These are phyloP conservation scores for Chondrostereum purpureum DNA, from an alignment of 1,284 basidiomycete species.

Conservation along the genomic window DNA sequence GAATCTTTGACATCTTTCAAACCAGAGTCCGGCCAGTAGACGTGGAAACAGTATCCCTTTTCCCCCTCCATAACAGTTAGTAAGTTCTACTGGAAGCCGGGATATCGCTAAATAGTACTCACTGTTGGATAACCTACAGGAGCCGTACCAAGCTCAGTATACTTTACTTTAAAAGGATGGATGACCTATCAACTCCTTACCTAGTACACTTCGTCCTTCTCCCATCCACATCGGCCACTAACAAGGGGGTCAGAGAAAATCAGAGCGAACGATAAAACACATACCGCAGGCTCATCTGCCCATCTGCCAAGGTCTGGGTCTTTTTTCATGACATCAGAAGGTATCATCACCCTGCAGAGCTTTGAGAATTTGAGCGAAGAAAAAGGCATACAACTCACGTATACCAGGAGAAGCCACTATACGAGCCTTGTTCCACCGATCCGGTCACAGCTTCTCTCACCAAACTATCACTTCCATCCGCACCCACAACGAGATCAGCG, in stretches of 20 bases:
- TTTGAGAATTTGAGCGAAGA: constrained; percentile 1
- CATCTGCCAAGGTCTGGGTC: constrained; percentile 29
- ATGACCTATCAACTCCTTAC: constrained; percentile 17
- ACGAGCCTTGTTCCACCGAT: constrained; percentile 11
- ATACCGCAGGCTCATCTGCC: constrained; percentile 19
- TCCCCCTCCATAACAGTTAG: too few relatives aligned
- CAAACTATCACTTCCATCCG: constrained; percentile 31
- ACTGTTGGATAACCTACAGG: constrained; percentile 19
- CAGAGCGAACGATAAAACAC: constrained; percentile 1
- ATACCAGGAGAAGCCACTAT: constrained; percentile 19
- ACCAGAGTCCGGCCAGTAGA: constrained; percentile 24
- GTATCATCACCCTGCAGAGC: constrained; percentile 26
- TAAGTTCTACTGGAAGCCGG: too few relatives aligned
- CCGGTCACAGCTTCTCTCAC: constrained; percentile 25
- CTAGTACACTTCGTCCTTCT: constrained; percentile 20
- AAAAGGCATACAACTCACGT: constrained; percentile 19
- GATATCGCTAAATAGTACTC: too few relatives aligned
- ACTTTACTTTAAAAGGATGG: too few relatives aligned
- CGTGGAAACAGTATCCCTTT: constrained; percentile 23
- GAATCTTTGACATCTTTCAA: constrained; percentile 9
- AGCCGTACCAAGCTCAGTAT: too few relatives aligned
- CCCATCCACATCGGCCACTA: constrained; percentile 34
- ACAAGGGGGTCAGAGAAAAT: not conserved
- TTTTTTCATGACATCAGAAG: constrained; percentile 28
- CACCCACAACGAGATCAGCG: constrained; percentile 36